Conservation (phyloP, 345 rosid genomes). For the Dovyalis caffra region DNA sequence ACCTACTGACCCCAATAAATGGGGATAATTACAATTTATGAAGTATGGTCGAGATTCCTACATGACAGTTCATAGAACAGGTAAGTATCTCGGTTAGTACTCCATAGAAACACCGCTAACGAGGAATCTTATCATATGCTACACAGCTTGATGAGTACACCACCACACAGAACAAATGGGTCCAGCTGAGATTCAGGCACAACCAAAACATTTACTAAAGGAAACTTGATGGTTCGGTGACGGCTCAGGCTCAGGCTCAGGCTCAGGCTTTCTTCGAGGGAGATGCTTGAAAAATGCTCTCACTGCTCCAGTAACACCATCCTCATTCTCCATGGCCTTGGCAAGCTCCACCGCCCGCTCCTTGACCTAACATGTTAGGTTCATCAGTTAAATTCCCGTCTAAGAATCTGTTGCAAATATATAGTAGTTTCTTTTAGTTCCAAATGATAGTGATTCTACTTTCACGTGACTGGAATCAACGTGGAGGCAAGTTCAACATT, state of each 20-base stretch:
- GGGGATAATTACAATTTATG: slow-evolving; percentile 6
- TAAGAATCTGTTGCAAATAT: neutral
- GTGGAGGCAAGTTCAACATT: neutral
- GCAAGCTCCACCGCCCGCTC: slow-evolving; percentile 75
- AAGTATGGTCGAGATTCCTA: neutral
- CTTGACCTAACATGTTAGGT: slow-evolving; percentile 60
- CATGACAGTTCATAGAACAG: neutral
- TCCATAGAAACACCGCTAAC: neutral
- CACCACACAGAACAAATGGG: neutral
- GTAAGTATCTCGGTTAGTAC: slow-evolving; percentile 1
- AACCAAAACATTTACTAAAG: slow-evolving; percentile 71
- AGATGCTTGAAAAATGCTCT: slow-evolving; percentile 91
- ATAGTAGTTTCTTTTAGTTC: neutral
- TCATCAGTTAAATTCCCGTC: neutral
- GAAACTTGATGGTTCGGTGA: slow-evolving; percentile 46
- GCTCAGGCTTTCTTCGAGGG: slow-evolving; percentile 35
- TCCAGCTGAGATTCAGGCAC: slow-evolving; percentile 40
- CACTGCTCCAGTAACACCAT: slow-evolving; percentile 95
- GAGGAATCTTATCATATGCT: slow-evolving; percentile 9
- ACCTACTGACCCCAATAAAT: neutral
- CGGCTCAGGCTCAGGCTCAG: slow-evolving; percentile 23
- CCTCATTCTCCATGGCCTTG: slow-evolving; percentile 90
- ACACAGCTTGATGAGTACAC: neutral
- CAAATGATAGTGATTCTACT: neutral
- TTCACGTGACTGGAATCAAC: neutral